phyloP scores from a whole-genome alignment of 371 early-diverging fungal species.

The Actinomucor elegans region DNA sequence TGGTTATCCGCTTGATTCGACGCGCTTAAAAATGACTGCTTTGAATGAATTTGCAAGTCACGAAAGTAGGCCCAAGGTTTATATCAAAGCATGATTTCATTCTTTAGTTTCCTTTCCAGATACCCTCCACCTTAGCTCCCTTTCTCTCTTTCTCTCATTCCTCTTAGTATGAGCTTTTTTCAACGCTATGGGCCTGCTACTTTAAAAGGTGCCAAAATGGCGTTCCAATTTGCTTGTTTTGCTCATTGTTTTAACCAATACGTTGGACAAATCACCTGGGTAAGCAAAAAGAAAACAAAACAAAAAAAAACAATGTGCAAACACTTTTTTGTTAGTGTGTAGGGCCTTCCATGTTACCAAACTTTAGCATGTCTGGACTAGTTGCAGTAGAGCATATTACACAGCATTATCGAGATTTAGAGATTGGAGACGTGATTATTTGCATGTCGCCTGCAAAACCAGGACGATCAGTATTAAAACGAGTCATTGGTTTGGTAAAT shows the following conservation, averaged over 20 bases:
- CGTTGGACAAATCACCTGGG: conserved; percentile 70
- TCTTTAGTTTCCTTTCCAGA: too few relatives aligned
- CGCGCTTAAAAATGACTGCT: too few relatives aligned
- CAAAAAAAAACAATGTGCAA: not conserved
- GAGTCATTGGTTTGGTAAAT: conserved; percentile 74
- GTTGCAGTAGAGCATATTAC: conserved; percentile 69
- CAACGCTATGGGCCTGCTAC: not conserved
- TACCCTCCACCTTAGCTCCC: too few relatives aligned
- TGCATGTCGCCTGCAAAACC: conserved; percentile 69
- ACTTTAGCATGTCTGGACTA: conserved; percentile 68
- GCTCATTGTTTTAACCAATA: conserved; percentile 64
- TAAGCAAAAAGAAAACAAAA: conserved; percentile 22
- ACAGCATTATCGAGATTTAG: conserved; percentile 47
- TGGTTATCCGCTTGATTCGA: too few relatives aligned
- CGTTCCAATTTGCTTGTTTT: conserved; percentile 58
- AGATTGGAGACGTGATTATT: conserved; percentile 77
- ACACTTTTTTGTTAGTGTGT: conserved; percentile 51
- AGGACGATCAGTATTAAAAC: conserved; percentile 68
- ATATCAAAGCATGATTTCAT: too few relatives aligned
- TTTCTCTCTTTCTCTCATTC: too few relatives aligned
- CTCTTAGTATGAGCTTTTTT: conserved; percentile 17
- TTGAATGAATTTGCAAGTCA: too few relatives aligned
- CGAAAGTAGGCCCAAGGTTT: too few relatives aligned
- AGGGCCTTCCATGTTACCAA: conserved; percentile 89
- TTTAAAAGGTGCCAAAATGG: conserved; percentile 18